A percentile compares a stretch with the other conserved stretches of the same genome.
Conservation (phyloP, 345 rosid genomes). For the Corchorus capsularis region DNA sequence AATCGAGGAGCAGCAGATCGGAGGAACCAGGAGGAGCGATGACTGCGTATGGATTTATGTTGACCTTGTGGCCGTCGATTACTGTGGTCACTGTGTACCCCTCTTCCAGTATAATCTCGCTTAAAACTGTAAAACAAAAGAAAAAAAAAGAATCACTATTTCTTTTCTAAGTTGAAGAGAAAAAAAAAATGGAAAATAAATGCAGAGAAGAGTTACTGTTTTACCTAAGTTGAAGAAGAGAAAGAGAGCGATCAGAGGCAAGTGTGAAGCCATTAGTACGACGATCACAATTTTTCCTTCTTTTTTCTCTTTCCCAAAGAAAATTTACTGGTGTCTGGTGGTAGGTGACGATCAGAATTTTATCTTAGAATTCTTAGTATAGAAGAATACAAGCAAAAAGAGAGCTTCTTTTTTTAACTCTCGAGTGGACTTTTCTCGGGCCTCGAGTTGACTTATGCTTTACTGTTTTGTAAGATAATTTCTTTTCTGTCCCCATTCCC, state of each 20-base stretch:
- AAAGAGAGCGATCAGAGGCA: not conserved
- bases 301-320: no score
- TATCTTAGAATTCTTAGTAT: no score
- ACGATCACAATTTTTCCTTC: not conserved
- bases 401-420: no score
- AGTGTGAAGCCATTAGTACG: not conserved
- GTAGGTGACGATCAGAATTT: no score
- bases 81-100: constrained; percentile 65
- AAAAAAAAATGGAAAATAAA: not conserved
- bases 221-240: not conserved
- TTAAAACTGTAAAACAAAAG: constrained; percentile 25
- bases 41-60: constrained; percentile 48
- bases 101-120: constrained; percentile 48
- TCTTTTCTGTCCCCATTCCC: no score
- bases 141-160: not conserved
- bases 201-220: not conserved
- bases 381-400: no score
- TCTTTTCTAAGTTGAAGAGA: no score
- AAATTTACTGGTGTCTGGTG: no score
- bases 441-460: no score
- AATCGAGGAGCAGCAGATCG: constrained; percentile 55
- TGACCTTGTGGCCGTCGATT: constrained; percentile 49
- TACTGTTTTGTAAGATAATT: no score
- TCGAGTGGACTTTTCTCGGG: no score
- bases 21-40: constrained; percentile 50